These are phyloP conservation scores for Pyricularia pennisetigena DNA, from an alignment of 2,329 filamentous ascomycete genomes.

Conservation along the genomic window DNA sequence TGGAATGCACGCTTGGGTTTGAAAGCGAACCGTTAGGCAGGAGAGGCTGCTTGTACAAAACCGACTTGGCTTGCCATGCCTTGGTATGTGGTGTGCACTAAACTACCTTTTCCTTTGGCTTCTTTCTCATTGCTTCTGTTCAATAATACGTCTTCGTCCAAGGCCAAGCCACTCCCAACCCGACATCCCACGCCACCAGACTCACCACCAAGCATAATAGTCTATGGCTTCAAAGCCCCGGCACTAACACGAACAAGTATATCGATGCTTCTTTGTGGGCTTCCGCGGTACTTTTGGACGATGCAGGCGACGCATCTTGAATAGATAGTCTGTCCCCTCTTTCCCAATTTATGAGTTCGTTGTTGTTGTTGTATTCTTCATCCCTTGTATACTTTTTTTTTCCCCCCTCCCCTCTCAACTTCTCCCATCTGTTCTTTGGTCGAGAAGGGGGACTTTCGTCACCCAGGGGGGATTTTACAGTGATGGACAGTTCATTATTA, in stretches of 20 bases:
- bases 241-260: not conserved
- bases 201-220: not conserved
- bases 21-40: too few species aligned
- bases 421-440: slow-evolving; percentile 5
- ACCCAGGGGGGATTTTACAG: not conserved
- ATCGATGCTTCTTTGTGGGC: not conserved
- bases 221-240: not conserved
- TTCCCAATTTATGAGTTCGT: not conserved
- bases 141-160: not conserved
- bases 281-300: not conserved
- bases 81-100: not conserved
- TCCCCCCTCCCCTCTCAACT: slow-evolving; percentile 5
- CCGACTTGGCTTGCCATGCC: not conserved
- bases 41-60: not conserved
- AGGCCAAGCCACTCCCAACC: not conserved
- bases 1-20: not conserved
- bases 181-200: not conserved
- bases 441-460: slow-evolving; percentile 1
- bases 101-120: not conserved
- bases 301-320: not conserved
- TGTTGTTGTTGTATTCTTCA: not conserved
- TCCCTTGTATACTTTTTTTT: not conserved
- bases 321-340: not conserved
- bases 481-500: not conserved
- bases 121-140: not conserved